Evolutionary conservation across 2,329 filamentous ascomycete genomes (phyloP), one percentile per base, ranked within the genome.

Genomic region (Fusarium zealandicum): DNA sequence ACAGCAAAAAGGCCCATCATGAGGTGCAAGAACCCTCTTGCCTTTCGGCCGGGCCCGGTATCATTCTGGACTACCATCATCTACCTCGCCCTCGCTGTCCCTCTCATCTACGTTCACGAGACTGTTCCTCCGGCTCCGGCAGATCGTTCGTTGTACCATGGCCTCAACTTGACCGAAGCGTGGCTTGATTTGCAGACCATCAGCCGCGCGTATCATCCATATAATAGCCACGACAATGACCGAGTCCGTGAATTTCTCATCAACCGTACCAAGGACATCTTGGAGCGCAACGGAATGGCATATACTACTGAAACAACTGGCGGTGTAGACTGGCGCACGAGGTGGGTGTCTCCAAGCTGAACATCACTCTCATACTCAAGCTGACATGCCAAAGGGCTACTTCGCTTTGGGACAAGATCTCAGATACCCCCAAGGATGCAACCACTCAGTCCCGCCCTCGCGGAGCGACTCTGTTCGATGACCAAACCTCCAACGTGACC

Each of bases 221-320:
- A 91, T 78, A 97, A 96, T 75, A 93, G 89, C 63, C 87, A 81
- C 54, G 81, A 84, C 55, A 98, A 97, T 71, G 93, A 96, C 65
- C 78, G 85, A 18, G 87, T 97, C 28, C 87, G 90, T 57, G 77
- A 84, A 28, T 97, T 89, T 80, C 77, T 98, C 28, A 78, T 97
- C 56, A 67, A 77, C 14, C 85, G 92, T 54, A 83, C 96, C 53
- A 77, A 86, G 57, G 77, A 82, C 31, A 95, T 96, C 54, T 73
- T 93, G 59, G 76, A 83, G 27, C 76, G 78, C 17, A 92, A 90
- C 69, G 75, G 75, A 2, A 80, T 82, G 10, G 64, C 75, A 0
- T 85, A 78, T 70, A 74, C 67, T 3, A 73, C 70, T 5, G 78
- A 82, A 43, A 67, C 57, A 8, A 54, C 68, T 11, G 72, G 72